Conservation (phyloP, 2,329 filamentous ascomycete genomes). For the Talaromyces rugulosus region DNA sequence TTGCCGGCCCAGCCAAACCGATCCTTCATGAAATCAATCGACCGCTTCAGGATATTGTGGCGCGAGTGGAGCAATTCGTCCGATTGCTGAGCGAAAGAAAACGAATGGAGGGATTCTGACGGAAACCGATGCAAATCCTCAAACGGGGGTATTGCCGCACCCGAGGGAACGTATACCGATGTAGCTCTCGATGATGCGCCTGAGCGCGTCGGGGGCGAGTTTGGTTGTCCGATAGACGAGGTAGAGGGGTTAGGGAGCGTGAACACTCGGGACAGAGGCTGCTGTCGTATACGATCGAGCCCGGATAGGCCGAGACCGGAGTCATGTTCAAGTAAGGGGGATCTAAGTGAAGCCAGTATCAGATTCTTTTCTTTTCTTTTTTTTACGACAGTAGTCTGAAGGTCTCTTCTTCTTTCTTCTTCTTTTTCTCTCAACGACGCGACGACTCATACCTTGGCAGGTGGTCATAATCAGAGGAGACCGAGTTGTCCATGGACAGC, state of each 20-base stretch:
- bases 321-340: constrained; percentile 82
- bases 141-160: constrained; percentile 64
- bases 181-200: constrained; percentile 53
- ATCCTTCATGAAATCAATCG: constrained; percentile 94
- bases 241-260: constrained; percentile 62
- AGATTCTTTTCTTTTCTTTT: constrained; percentile 1
- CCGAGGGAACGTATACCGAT: constrained; percentile 55
- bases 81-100: constrained; percentile 94
- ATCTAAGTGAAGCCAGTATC: constrained; percentile 48
- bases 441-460: constrained; percentile 61
- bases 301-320: constrained; percentile 82
- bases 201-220: constrained; percentile 68
- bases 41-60: constrained; percentile 87
- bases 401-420: background rate
- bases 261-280: constrained; percentile 63
- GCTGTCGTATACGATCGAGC: constrained; percentile 88
- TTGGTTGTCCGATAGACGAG: constrained; percentile 58
- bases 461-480: constrained; percentile 63
- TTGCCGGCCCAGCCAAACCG: constrained; percentile 76
- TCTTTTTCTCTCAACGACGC: background rate
- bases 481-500: constrained; percentile 69
- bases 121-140: constrained; percentile 93
- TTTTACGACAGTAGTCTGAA: background rate
- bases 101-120: constrained; percentile 93
- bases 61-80: constrained; percentile 88